Percentiles rank a stretch among this genome's conserved stretches.
Evolutionary conservation across 148 eudicot species (phyloP).

Genomic region (Nepenthes mirabilis): DNA sequence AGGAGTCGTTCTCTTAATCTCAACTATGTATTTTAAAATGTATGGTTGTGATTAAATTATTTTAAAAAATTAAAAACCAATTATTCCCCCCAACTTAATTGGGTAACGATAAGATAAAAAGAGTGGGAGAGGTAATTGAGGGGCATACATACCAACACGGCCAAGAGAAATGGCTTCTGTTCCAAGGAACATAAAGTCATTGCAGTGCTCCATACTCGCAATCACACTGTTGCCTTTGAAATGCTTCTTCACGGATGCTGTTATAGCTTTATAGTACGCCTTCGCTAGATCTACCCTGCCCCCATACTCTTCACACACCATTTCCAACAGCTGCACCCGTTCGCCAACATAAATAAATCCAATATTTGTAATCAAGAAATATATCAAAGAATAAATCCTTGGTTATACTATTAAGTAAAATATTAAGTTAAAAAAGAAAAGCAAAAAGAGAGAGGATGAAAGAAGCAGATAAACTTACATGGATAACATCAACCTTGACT

Average conservation of each 20-base stretch:
- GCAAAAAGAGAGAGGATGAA: not conserved
- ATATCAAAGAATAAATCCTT: no score
- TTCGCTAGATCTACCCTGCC: constrained; percentile 87
- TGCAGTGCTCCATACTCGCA: constrained; percentile 97
- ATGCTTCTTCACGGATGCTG: constrained; percentile 55
- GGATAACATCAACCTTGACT: constrained; percentile 91
- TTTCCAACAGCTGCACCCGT: constrained; percentile 48
- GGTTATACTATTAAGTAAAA: no score
- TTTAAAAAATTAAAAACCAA: no score
- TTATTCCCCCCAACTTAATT: no score
- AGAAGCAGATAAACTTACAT: constrained; percentile 33
- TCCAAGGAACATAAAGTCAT: constrained; percentile 92
- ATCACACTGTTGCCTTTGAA: constrained; percentile 87
- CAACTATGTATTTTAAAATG: no score
- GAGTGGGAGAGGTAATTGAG: not conserved
- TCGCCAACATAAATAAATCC: no score
- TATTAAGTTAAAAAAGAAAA: not conserved
- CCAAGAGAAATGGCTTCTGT: constrained; percentile 79
- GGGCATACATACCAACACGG: constrained; percentile 66
- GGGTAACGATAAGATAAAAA: no score
- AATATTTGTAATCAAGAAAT: no score
- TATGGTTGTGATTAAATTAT: no score
- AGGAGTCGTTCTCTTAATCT: no score
- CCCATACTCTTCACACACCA: constrained; percentile 58
- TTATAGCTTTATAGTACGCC: constrained; percentile 59